Base-by-base conservation (phyloP, 805 yeast genomes). In the Spathaspora passalidarum region DNA sequence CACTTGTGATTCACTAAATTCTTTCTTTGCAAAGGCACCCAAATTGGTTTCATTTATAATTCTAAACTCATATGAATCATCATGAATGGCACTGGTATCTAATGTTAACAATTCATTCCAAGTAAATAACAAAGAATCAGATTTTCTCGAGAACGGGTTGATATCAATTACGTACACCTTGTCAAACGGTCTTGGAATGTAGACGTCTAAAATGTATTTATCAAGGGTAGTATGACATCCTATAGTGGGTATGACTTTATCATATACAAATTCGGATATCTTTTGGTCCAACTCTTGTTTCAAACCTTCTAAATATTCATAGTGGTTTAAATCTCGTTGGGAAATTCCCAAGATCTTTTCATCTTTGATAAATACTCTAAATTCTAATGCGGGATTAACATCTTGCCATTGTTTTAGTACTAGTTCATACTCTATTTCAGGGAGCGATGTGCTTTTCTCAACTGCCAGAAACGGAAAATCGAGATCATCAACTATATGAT, bases 311-410 rank as follows among this genome's bases (percentile, higher is more conserved):
- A 94, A 68, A 55, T 80, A 94, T 25, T 80, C 82, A 58, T 91
- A 94, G 58, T 78, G 84, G 62, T 91, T 88, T 58, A 89, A 71
- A 61, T 94, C 97, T 45, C 99, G 71, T 62, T 92, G 99, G 1
- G 90, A 75, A 1, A 85, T 80, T 0, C 86, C 98, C 5, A 91
- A 60, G 5, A 94, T 67, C 39, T 69, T 65, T 2, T 82, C 65
- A 44, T 82, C 76, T 46, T 77, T 76, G 1, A 94, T 87, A 65
- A 90, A 94, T 25, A 91, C 81, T 48, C 99, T 74, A 60, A 94
- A 94, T 62, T 94, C 99, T 56, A 90, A 68, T 0, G 98, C 88
- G 0, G 98, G 97, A 52, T 88, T 89, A 36, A 92, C 68, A 17
- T 75, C 80, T 38, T 80, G 73, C 98, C 97, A 94, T 63, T 89